Conservation (phyloP, 2,329 filamentous ascomycete genomes). For the Pseudodiploospora longispora region DNA sequence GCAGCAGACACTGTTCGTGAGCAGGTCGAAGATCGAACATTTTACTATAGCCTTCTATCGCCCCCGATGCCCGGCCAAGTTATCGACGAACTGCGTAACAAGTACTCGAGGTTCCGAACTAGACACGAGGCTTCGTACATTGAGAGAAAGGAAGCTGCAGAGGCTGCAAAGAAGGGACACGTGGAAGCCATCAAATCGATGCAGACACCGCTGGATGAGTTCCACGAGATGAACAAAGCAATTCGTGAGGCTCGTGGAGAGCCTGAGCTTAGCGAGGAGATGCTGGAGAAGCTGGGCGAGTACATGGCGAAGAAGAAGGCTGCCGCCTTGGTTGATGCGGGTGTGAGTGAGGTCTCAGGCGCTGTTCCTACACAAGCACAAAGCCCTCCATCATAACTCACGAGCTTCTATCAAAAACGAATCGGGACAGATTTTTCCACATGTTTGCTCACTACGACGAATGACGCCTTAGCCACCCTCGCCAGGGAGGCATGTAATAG, state of each 20-base stretch:
- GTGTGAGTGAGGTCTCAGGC: constrained; percentile 24
- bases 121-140: constrained; percentile 71
- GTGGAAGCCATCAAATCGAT: constrained; percentile 27
- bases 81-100: constrained; percentile 78
- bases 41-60: constrained; percentile 66
- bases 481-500: constrained; percentile 19
- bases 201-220: constrained; percentile 51
- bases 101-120: constrained; percentile 73
- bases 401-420: background rate
- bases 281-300: constrained; percentile 55
- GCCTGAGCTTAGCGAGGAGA: constrained; percentile 47
- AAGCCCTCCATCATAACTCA: constrained; percentile 3
- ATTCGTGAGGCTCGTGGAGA: constrained; percentile 44
- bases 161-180: constrained; percentile 32
- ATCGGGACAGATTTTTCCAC: too few relatives aligned
- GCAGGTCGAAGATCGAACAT: constrained; percentile 67
- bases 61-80: constrained; percentile 73
- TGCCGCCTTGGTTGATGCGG: constrained; percentile 29
- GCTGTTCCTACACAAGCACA: constrained; percentile 6
- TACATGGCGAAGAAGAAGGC: constrained; percentile 50
- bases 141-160: constrained; percentile 53
- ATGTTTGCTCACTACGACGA: too few relatives aligned
- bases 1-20: constrained; percentile 66
- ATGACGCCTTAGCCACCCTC: background rate
- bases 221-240: constrained; percentile 46